Base-by-base conservation (phyloP, 192 early-diverging fungal genomes). In the Endogone sp. region DNA sequence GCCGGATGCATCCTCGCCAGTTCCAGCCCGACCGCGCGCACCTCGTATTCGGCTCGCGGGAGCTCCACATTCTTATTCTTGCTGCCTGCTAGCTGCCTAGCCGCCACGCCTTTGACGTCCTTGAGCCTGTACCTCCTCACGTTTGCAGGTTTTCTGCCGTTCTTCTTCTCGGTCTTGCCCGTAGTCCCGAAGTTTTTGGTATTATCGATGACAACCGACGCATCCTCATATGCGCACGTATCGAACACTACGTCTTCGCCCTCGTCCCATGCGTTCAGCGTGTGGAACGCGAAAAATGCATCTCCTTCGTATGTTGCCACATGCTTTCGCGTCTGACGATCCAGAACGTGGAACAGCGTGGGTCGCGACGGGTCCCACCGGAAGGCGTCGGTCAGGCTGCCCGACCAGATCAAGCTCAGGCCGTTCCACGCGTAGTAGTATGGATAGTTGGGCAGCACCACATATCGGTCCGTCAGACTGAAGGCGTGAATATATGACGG, bases 401-500 rank as follows among this genome's bases (percentile, higher is more conserved):
- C 75, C 49, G 78, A 69, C 57, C 78, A 83, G 16, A 85, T 29
- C 22, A 72, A 68, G 32, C 74, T 75, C 16, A 72, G 49, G 10
- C 76, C 82, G 27, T 69, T 72, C 62, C 63, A 77, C n/a, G 65
- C 71, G 11, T 72, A 82, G 29, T 69, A 72, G 57, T 82, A 81
- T 0, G 84, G 84, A 26, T 71, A 79, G 31, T 80, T 78, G 24
- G 81, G 81, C 10, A 83, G 56, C 56, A 85, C 71, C 55, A 85
- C 70, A 64, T 76, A 84, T 11, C 70, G 66, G 29, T 74, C 70
- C 10, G 84, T 83, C 64, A 76, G 64, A 16, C 70, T 71, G 66
- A 85, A 85, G 0, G 82, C 79, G 60, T 85, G 84, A 8, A 82
- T 77, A 64, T 82, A 85, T 2, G 76, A 63, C 9, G 77, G 77